Evolutionary conservation across 257 asterid genomes (phyloP), one percentile per base, ranked within the genome.

Genomic region (Lycium barbarum): DNA sequence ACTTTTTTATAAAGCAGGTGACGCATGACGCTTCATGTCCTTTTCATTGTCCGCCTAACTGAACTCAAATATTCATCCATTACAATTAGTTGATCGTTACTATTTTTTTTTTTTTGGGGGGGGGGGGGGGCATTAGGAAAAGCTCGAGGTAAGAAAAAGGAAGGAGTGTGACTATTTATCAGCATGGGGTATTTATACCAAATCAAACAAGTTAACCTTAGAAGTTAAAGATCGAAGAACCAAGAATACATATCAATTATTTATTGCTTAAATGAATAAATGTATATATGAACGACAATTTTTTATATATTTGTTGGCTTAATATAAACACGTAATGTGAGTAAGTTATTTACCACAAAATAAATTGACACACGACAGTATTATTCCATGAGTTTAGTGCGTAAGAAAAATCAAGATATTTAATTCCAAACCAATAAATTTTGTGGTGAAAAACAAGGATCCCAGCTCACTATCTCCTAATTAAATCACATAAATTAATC

Each of bases 371-470:
- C 3, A 63, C 71, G 13, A 63, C 10, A 63, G 5, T 7, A 63
- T 7, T 40, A 40, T 40, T 40, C 6, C 49, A 35, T 18, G 33
- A 80, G 9, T n/a, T 80, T 12, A 18, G 13, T 57, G 45, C 49
- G 4, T 40, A 58, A 38, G n/a, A 20, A 59, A 26, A 80, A 38
- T 5, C 13, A 81, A 81, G 40, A 61, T 58, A 58, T 58, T 40
- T 45, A 9, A 57, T 57, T 62, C 33, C 66, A 12, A 71, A 38
- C 86, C 73, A 38, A 54, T 54, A 72, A 66, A 1, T 11, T 57
- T 54, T n/a, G 57, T 70, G 53, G 85, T 55, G 82, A 76, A 88
- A 18, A 43, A 54, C 82, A 35, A 82, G 79, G 15, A 71, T 49
- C n/a, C 20, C 62, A n/a, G 18, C 86, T 36, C 79, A 68, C 55